Percentiles rank a stretch among this genome's conserved stretches.
These are phyloP conservation scores for Cinchona pubescens DNA, from an alignment of 257 asterid genomes.

Conservation along the genomic window DNA sequence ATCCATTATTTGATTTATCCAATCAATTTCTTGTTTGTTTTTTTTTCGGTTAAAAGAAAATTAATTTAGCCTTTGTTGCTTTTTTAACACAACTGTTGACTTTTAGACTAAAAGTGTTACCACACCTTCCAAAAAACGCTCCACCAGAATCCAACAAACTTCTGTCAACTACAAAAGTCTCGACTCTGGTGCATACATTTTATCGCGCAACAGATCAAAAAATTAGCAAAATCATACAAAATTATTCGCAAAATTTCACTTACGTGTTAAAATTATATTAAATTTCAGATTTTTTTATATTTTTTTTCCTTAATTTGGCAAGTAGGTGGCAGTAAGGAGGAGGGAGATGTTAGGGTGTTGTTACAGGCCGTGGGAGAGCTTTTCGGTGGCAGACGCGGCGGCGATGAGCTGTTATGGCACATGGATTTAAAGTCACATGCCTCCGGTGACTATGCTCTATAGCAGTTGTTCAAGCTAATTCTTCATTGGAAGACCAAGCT, in stretches of 20 bases:
- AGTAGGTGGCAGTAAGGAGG: neutral
- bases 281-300: too few species aligned
- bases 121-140: too few species aligned
- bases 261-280: too few species aligned
- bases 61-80: too few species aligned
- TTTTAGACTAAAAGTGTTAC: too few species aligned
- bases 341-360: slow-evolving; percentile 27
- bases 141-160: slow-evolving; percentile 13
- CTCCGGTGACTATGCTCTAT: slow-evolving; percentile 41
- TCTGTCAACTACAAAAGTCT: neutral
- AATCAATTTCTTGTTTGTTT: too few species aligned
- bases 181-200: slow-evolving; percentile 2
- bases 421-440: slow-evolving; percentile 43
- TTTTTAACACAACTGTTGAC: too few species aligned
- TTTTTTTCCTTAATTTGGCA: too few species aligned
- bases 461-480: slow-evolving; percentile 46
- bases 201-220: neutral
- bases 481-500: slow-evolving; percentile 42
- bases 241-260: too few species aligned
- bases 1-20: too few species aligned
- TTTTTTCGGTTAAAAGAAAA: too few species aligned
- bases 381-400: slow-evolving; percentile 28
- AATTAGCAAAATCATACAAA: too few species aligned
- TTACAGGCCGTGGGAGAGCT: slow-evolving; percentile 25
- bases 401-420: slow-evolving; percentile 40